A percentile compares a stretch with the other conserved stretches of the same genome.
Conservation (phyloP, 768 basidiomycete genomes). For the Hygrocybe coccinea region DNA sequence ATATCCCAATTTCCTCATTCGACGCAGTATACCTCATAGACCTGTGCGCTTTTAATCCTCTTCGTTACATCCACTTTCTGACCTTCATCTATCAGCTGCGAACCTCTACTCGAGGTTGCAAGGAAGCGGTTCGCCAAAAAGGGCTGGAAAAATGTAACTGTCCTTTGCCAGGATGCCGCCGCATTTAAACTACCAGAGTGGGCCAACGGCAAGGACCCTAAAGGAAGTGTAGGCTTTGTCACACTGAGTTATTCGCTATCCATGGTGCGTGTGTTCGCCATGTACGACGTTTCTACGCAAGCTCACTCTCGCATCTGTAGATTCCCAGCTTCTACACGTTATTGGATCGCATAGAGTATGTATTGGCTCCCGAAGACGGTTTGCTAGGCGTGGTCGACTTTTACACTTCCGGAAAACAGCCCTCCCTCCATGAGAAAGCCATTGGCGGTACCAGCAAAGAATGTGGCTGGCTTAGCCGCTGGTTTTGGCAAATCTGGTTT, state of each 20-base stretch:
- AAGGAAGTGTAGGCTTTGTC: slow-evolving; percentile 51
- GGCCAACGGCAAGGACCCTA: slow-evolving; percentile 42
- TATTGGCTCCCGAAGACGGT: slow-evolving; percentile 56
- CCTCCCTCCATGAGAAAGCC: slow-evolving; percentile 53
- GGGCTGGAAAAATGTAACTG: slow-evolving; percentile 72
- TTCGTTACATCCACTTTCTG: not conserved
- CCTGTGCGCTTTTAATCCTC: slow-evolving; percentile 26
- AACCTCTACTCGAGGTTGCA: slow-evolving; percentile 65
- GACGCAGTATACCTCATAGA: slow-evolving; percentile 70
- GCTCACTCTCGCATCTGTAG: slow-evolving; percentile 23
- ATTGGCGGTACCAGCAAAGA: slow-evolving; percentile 60
- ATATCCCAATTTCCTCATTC: slow-evolving; percentile 52
- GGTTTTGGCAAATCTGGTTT: slow-evolving; percentile 79
- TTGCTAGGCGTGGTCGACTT: slow-evolving; percentile 70
- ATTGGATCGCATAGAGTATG: slow-evolving; percentile 61
- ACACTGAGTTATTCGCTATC: slow-evolving; percentile 56
- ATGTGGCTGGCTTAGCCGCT: slow-evolving; percentile 60
- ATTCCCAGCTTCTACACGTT: slow-evolving; percentile 62
- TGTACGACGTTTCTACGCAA: not conserved
- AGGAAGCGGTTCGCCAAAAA: slow-evolving; percentile 57
- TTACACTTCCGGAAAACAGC: slow-evolving; percentile 55
- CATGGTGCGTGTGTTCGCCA: slow-evolving; percentile 36
- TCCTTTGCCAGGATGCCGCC: slow-evolving; percentile 68
- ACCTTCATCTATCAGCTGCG: slow-evolving; percentile 35
- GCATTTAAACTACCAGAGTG: slow-evolving; percentile 63